Evolutionary conservation across 257 asterid species (phyloP), one percentile per base, ranked within the genome.

Genomic region (Buddleja alternifolia): DNA sequence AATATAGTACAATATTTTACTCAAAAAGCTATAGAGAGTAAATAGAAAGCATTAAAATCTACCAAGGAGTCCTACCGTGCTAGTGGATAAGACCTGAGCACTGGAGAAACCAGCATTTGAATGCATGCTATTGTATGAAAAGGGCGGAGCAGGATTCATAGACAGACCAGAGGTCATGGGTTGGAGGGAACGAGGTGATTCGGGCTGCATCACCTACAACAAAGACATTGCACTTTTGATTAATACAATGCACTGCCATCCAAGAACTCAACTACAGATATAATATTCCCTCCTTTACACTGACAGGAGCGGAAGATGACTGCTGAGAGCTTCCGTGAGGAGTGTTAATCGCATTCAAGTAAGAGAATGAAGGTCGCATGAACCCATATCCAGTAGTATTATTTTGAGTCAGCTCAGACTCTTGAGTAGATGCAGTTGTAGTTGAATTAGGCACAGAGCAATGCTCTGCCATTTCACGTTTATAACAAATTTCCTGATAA

Each of bases 231-330:
- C 59, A 15, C 37, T 65, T 63, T 63, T 48, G 20, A 66, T 65
- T 55, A 75, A 56, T 54, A 62, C 15, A 45, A 53, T 36, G 50
- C 53, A 5, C 41, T 2, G 17, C 17, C 23, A 50, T 50, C 45
- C 37, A 11, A 40, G 19, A 20, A 51, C 63, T 52, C 34, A 60
- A 42, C 57, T 51, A 50, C 36, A 8, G 34, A 20, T 39, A 45
- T 45, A 73, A 7, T 12, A 54, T 10, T 34, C 39, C 17, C 52
- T 6, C 11, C 21, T 48, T 53, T 63, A 48, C 58, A 77, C 81
- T 78, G 41, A 79, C 81, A 66, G 75, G 79, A 68, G 53, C 50
- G 63, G 80, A 67, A 8, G 79, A 66, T 54, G 68, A 32, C 71
- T 46, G 76, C 36, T 67, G 79, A 71, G 70, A 77, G 73, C 66